phyloP scores from a whole-genome alignment of 2,329 filamentous ascomycete species.

The Trichophyton equinum region DNA sequence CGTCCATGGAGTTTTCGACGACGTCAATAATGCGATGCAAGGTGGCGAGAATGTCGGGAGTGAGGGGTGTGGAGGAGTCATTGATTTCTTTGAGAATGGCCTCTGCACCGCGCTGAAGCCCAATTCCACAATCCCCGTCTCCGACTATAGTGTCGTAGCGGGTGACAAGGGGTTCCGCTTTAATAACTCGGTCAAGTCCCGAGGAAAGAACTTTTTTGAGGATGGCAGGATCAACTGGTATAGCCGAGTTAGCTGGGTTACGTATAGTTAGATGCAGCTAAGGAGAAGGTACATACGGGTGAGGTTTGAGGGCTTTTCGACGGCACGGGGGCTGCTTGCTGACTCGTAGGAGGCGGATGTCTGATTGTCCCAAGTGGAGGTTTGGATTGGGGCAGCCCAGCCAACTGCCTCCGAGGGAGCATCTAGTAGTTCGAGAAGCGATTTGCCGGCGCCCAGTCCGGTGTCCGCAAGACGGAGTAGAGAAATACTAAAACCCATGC shows the following conservation, averaged over 20 bases:
- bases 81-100: conserved; percentile 36
- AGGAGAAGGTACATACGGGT: conserved; percentile 28
- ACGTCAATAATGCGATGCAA: conserved; percentile 49
- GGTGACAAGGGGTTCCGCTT: conserved; percentile 53
- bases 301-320: conserved; percentile 42
- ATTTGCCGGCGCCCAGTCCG: conserved; percentile 40
- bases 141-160: conserved; percentile 69
- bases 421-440: conserved; percentile 54
- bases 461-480: conserved; percentile 51
- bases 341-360: conserved; percentile 29
- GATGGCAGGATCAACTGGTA: conserved; percentile 9
- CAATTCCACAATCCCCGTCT: conserved; percentile 81
- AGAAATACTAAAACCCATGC: conserved; percentile 58
- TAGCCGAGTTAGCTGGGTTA: conserved; percentile 4
- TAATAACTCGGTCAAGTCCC: conserved; percentile 48
- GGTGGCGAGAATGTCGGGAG: conserved; percentile 47
- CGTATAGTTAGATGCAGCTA: conserved; percentile 10
- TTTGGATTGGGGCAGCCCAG: conserved; percentile 50
- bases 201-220: conserved; percentile 42
- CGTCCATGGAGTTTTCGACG: conserved; percentile 60
- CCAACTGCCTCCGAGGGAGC: conserved; percentile 54
- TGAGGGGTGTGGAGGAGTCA: conserved; percentile 29
- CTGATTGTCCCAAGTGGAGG: conserved; percentile 46
- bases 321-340: conserved; percentile 26
- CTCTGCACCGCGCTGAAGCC: conserved; percentile 77